phyloP scores from a whole-genome alignment of 768 basidiomycete genomes.

The Favolaschia claudopus region DNA sequence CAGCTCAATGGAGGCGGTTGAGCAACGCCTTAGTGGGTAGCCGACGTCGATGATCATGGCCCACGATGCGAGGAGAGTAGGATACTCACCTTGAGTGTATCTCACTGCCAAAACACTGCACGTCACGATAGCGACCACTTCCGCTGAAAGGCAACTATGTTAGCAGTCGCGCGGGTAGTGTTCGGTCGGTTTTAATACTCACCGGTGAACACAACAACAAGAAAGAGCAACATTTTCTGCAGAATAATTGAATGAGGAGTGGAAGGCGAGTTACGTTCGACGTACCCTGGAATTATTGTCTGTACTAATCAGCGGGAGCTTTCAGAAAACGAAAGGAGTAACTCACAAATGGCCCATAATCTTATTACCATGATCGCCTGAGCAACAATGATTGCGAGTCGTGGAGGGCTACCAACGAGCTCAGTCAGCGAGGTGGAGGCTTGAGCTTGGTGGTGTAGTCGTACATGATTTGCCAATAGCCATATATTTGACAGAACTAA shows the following conservation, averaged over 20 bases:
- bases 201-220: slow-evolving; percentile 1
- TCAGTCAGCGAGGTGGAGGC: not conserved
- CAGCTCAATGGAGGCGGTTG: slow-evolving; percentile 19
- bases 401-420: slow-evolving; percentile 4
- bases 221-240: slow-evolving; percentile 14
- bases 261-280: no score
- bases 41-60: not conserved
- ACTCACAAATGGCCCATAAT: slow-evolving; percentile 25
- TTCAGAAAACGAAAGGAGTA: no score
- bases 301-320: not conserved
- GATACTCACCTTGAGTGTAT: slow-evolving; percentile 6
- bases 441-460: not conserved
- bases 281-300: slow-evolving; percentile 23
- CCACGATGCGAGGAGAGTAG: not conserved
- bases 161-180: no score
- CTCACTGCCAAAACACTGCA: not conserved
- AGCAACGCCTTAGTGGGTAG: not conserved
- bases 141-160: not conserved
- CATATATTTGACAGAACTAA: slow-evolving; percentile 19
- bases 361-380: slow-evolving; percentile 24
- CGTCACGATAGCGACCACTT: slow-evolving; percentile 17
- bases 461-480: slow-evolving; percentile 23
- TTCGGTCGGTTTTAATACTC: not conserved
- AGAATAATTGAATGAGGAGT: not conserved
- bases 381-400: slow-evolving; percentile 21